Base-by-base conservation (phyloP, 1,139 yeast species). In the Diutina siamensis region DNA sequence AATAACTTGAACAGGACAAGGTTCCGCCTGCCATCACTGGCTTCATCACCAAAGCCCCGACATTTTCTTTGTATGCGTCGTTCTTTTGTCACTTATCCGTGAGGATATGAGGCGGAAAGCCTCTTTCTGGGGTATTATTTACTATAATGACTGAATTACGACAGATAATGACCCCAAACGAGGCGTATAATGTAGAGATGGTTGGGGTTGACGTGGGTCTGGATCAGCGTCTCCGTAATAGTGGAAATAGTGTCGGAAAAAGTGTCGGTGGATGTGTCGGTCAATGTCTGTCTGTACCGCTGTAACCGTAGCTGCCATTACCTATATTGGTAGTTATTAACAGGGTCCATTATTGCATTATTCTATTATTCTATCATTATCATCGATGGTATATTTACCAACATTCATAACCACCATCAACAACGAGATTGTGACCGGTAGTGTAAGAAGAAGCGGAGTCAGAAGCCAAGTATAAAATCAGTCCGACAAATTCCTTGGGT, bases 381-480 rank as follows among this genome's bases (percentile, higher is more conserved):
- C 20, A 36, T 4, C 5, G n/a, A 22, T 21, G 20, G n/a, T 20
- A 36, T 12, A 8, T 18, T 35, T 38, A 38, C 42, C 42, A 38
- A 25, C 42, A 38, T 25, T 38, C 61, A 71, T 84, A 85, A 46
- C 95, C 96, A 55, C 96, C 96, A 57, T 86, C 96, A 47, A 86
- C 94, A 52, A 83, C 68, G 53, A 86, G 65, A 62, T 86, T 87
- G 56, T 83, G 77, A 53, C 95, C 96, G 13, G 94, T 86, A 47
- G 94, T 78, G 65, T 81, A 86, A 19, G 87, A 76, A 38, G 87
- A 72, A 20, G 94, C 95, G 44, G 67, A 13, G 21, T 67, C 71
- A 46, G 68, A 63, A n/a, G 73, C 73, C 61, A 71, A 67, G 62
- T 70, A 70, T 51, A 71, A 64, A 47, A 70, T 61, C 33, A 71